A percentile compares a stretch with the other conserved stretches of the same genome.
phyloP scores from a whole-genome alignment of 208 protist species.

The Crithidia acanthocephali region DNA sequence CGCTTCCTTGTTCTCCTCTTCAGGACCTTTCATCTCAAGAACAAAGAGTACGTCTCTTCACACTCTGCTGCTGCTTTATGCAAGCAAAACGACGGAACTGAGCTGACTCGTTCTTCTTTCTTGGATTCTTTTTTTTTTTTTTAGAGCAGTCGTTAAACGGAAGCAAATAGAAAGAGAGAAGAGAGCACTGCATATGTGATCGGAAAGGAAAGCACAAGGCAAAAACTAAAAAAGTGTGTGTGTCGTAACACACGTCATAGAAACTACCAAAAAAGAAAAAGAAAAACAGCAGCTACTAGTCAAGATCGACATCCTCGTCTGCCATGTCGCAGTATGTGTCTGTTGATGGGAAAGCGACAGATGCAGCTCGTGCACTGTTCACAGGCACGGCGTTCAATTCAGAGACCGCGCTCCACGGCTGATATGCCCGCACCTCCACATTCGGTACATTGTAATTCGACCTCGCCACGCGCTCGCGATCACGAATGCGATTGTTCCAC shows the following conservation, averaged over 20 bases:
- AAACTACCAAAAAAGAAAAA: conserved; percentile 5
- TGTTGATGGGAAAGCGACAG: not conserved
- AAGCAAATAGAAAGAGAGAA: no score
- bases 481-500: conserved; percentile 22
- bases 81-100: not conserved
- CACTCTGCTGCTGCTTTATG: not conserved
- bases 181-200: no score
- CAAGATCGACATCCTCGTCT: conserved; percentile 23
- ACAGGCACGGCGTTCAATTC: not conserved
- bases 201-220: no score
- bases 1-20: no score
- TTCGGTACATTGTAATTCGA: not conserved
- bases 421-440: no score
- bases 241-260: conserved; percentile 1
- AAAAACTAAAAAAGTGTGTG: conserved; percentile 5
- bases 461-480: conserved; percentile 2
- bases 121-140: no score
- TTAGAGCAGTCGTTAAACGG: no score
- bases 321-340: conserved; percentile 8
- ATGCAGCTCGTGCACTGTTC: not conserved
- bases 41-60: no score
- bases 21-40: no score
- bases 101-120: no score
- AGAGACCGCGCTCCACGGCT: not conserved
- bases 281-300: conserved; percentile 4